Conservation (phyloP, 306 rosid genomes). For the Mimosa bimucronata region DNA sequence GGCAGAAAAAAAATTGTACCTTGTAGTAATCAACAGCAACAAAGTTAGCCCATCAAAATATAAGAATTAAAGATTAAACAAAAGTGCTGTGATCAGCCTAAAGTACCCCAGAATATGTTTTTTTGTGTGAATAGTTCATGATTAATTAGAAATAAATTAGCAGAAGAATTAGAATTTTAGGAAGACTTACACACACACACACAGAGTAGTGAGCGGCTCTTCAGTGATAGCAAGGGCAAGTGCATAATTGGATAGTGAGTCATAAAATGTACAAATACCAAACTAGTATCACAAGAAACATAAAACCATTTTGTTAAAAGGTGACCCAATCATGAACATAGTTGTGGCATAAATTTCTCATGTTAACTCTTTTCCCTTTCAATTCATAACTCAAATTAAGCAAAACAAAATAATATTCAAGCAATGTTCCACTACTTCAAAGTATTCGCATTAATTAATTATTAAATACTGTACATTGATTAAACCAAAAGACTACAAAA, state of each 20-base stretch:
- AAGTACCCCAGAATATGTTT: too few species aligned
- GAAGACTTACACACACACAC: too few species aligned
- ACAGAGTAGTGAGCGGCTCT: too few species aligned
- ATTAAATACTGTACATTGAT: not conserved
- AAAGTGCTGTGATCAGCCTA: too few species aligned
- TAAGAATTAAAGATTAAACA: too few species aligned
- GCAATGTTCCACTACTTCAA: slow-evolving; percentile 2
- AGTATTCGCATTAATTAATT: not conserved
- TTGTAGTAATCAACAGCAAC: too few species aligned
- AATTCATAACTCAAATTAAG: not conserved
- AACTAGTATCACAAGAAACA: not conserved
- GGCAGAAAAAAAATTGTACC: too few species aligned
- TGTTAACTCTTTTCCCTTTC: not conserved
- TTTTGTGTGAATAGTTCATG: too few species aligned
- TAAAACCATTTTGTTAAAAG: not conserved
- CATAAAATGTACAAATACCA: not conserved
- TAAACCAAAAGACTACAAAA: not conserved
- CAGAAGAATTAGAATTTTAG: too few species aligned
- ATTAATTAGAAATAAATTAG: too few species aligned
- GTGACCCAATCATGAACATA: not conserved
- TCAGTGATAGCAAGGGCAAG: not conserved
- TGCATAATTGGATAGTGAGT: not conserved
- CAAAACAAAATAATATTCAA: not conserved
- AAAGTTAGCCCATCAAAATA: too few species aligned
- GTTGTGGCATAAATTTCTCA: not conserved